Base-by-base conservation (phyloP, 140 eudicot genomes). In the Ambrosia hybrid region DNA sequence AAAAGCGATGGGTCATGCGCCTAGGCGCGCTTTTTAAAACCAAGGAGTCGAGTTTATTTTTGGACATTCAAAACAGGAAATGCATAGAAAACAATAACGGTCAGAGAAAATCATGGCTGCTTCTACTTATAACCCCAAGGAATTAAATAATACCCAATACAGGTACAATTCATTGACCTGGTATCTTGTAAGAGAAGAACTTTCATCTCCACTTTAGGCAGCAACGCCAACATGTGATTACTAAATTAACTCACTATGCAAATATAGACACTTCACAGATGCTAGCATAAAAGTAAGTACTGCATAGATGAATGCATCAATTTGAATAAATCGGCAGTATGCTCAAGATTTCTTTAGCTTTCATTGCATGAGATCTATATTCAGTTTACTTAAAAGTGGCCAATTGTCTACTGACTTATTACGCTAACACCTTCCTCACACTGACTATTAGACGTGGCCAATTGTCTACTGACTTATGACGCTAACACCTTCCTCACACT, bases 351-450 rank as follows among this genome's bases (percentile, higher is more conserved):
- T 14, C 51, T 51, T 68, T 62, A n/a, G 12, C 51, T 30, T 30
- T 53, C 33, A 53, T 37, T 38, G 65, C 67, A 74, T 21, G 38
- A 65, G 46, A 75, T 55, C 49, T 56, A 75, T 17, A 63, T 62
- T 34, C 51, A 72, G 37, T 41, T 65, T 30, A 30, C 34, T 30
- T 30, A 30, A 2, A 30, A 1, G 34, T 30, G 34, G 34, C 34
- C 34, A 30, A 30, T 30, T 30, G 34, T 30, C 34, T 30, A 30
- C 34, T 30, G 34, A 30, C 34, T 30, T 30, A 30, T 30, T 30
- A 30, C 34, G 34, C 34, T 30, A 30, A 30, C 34, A 30, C 34
- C 2, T 30, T 30, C 34, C 34, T 30, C 34, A 30, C 34, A 30
- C 34, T 1, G 34, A 21, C 26, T 21, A 21, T 21, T 21, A 21